A percentile compares a stretch with the other conserved stretches of the same genome.
phyloP scores from a whole-genome alignment of 768 basidiomycete genomes.

The Naematelia encephala region DNA sequence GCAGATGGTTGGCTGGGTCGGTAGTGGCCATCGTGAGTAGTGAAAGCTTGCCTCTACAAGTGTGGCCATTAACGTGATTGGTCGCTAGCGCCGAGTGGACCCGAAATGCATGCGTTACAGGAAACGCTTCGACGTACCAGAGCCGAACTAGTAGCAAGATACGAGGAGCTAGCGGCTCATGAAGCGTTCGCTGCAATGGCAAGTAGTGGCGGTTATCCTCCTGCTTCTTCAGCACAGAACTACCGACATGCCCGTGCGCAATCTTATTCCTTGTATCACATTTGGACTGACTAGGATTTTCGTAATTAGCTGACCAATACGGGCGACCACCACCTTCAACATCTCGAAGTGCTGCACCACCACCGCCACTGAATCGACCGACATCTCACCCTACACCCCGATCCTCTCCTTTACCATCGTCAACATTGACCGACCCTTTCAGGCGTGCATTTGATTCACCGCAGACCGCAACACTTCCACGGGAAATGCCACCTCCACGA shows the following conservation, averaged over 20 bases:
- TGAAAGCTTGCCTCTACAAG: too few relatives aligned
- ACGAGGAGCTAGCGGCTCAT: constrained; percentile 17
- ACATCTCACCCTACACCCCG: neutral
- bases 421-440: neutral
- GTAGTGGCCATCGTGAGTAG: constrained; percentile 26
- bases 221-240: neutral
- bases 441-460: neutral
- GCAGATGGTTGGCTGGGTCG: constrained; percentile 26
- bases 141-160: constrained; percentile 13
- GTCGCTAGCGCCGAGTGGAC: neutral
- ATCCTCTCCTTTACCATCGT: neutral
- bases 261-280: too few relatives aligned
- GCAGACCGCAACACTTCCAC: neutral
- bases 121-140: constrained; percentile 12
- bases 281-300: too few relatives aligned
- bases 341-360: neutral
- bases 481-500: neutral
- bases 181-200: constrained; percentile 1
- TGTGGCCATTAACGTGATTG: neutral
- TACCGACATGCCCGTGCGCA: too few relatives aligned
- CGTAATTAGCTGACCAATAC: neutral
- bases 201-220: neutral
- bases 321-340: neutral
- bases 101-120: constrained; percentile 11
- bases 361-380: neutral